Evolutionary conservation across 2,329 filamentous ascomycete genomes (phyloP).

Genomic region (Xylaria sp.): DNA sequence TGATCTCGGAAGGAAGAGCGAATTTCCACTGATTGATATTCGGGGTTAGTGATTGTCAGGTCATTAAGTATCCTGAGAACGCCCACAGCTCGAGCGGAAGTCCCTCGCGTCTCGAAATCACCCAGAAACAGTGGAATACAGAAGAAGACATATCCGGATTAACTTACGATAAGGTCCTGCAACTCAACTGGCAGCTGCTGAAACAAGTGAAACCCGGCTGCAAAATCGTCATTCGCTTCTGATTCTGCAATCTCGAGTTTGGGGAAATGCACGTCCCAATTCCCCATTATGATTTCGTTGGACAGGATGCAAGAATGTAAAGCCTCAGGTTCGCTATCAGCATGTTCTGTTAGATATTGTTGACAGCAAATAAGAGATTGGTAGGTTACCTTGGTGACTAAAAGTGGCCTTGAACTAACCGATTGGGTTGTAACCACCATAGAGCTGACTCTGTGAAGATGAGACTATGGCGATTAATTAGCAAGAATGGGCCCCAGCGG

Average conservation of each 20-base stretch:
- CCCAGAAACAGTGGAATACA: neutral
- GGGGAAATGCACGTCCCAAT: neutral
- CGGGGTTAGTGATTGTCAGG: neutral
- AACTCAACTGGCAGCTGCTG: conserved; percentile 9
- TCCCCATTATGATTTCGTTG: neutral
- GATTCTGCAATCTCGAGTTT: too few relatives aligned
- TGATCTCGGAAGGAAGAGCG: conserved; percentile 3
- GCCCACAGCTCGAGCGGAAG: neutral
- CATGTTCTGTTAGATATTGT: neutral
- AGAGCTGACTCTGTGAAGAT: neutral
- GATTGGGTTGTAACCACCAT: neutral
- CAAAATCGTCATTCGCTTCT: neutral
- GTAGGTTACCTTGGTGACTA: neutral
- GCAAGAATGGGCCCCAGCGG: neutral
- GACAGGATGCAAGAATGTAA: conserved; percentile 1
- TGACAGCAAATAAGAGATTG: neutral
- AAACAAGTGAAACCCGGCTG: neutral
- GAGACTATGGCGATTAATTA: neutral
- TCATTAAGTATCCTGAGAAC: neutral
- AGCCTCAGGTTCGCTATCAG: neutral
- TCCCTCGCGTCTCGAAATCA: neutral
- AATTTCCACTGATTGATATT: neutral
- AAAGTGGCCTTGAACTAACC: neutral
- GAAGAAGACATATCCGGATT: neutral
- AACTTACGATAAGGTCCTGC: neutral